Evolutionary conservation across 2,329 filamentous ascomycete species (phyloP).

Genomic region (Hypoxylon sp.): DNA sequence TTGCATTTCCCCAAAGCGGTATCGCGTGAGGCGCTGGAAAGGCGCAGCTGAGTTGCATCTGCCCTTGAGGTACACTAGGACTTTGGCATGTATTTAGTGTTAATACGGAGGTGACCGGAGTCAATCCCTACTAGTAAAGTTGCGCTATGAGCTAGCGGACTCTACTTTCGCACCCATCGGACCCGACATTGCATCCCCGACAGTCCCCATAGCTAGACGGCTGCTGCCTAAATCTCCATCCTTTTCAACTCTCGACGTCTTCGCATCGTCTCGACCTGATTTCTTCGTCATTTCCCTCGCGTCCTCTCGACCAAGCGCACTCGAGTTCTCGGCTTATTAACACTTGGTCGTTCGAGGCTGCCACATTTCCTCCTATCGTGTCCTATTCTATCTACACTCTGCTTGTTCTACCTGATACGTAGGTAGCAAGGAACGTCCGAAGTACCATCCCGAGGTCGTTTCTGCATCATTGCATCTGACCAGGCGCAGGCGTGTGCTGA

Average conservation of each 20-base stretch:
- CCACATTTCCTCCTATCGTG: constrained; percentile 26
- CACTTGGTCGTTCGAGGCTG: constrained; percentile 18
- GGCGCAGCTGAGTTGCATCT: constrained; percentile 46
- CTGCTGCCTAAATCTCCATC: constrained; percentile 51
- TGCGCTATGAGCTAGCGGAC: not conserved
- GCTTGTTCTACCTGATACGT: constrained; percentile 23
- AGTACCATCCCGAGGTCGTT: too few species aligned
- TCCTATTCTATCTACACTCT: constrained; percentile 21
- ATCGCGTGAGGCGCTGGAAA: constrained; percentile 43
- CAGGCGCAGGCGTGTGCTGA: constrained; percentile 20
- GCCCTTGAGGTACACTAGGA: constrained; percentile 42
- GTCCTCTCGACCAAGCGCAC: constrained; percentile 19
- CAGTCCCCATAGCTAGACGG: constrained; percentile 44
- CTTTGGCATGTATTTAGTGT: constrained; percentile 42
- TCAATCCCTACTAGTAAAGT: not conserved
- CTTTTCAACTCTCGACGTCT: constrained; percentile 41
- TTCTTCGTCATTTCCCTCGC: constrained; percentile 29
- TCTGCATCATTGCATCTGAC: constrained; percentile 6
- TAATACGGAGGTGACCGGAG: constrained; percentile 38
- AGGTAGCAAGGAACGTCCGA: constrained; percentile 21
- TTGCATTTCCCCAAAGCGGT: constrained; percentile 35
- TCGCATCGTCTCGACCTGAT: constrained; percentile 34
- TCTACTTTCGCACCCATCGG: constrained; percentile 29
- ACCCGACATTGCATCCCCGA: constrained; percentile 18
- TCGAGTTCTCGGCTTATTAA: constrained; percentile 18